Evolutionary conservation across 768 basidiomycete species (phyloP).

Genomic region (Lactarius tabidus): DNA sequence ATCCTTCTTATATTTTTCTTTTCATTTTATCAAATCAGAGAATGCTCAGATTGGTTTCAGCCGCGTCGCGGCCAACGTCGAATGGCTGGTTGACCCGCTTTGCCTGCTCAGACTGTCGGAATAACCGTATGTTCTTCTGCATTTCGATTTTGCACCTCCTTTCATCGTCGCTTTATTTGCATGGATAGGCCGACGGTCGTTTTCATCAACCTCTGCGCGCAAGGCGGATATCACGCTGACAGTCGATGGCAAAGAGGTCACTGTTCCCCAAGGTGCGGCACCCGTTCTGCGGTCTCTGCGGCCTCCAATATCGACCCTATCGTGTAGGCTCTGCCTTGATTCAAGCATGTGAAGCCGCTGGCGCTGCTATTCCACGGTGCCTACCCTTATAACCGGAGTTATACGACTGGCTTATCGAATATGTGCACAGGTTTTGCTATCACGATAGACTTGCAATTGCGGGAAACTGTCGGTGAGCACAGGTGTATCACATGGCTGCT

Average conservation of each 20-base stretch:
- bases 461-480: slow-evolving; percentile 87
- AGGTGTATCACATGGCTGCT: neutral
- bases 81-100: slow-evolving; percentile 69
- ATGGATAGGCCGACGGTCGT: slow-evolving; percentile 46
- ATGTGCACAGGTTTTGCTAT: slow-evolving; percentile 64
- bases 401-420: neutral
- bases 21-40: slow-evolving; percentile 13
- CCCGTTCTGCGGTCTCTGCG: slow-evolving; percentile 1
- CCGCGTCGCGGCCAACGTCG: slow-evolving; percentile 49
- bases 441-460: slow-evolving; percentile 95
- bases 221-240: slow-evolving; percentile 86
- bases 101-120: slow-evolving; percentile 29
- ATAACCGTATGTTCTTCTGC: slow-evolving; percentile 14
- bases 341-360: slow-evolving; percentile 92
- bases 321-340: slow-evolving; percentile 83
- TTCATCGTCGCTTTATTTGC: neutral
- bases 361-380: slow-evolving; percentile 74
- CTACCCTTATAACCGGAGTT: slow-evolving; percentile 22
- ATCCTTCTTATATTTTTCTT: neutral
- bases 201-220: slow-evolving; percentile 61
- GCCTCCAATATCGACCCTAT: slow-evolving; percentile 1
- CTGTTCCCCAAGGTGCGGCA: slow-evolving; percentile 85
- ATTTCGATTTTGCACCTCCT: neutral
- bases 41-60: slow-evolving; percentile 71
- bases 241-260: slow-evolving; percentile 96